Conservation (phyloP, 352 stramenopile species). For the Globisporangium viniferum region DNA sequence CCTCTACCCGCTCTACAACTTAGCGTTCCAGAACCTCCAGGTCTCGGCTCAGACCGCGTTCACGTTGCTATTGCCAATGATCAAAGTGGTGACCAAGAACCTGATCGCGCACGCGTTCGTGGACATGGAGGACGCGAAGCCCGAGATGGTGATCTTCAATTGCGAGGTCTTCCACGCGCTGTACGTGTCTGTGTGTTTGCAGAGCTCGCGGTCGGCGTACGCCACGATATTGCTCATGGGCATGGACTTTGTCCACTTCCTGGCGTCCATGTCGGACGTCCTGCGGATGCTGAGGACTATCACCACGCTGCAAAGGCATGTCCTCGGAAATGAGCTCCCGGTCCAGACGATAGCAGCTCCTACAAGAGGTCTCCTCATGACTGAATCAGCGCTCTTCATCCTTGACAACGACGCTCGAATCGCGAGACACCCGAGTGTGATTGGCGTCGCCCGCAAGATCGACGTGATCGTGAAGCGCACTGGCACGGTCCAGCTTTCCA, state of each 20-base stretch:
- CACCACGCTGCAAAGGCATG: neutral
- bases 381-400: neutral
- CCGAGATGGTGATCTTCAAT: slow-evolving; percentile 28
- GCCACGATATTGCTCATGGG: slow-evolving; percentile 10
- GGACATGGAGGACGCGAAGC: slow-evolving; percentile 22
- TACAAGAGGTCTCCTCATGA: neutral
- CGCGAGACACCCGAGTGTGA: neutral
- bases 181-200: slow-evolving; percentile 27
- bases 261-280: neutral
- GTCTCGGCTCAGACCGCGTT: slow-evolving; percentile 13
- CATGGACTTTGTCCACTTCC: neutral
- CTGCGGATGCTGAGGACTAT: neutral
- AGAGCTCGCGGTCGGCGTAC: slow-evolving; percentile 17
- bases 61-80: slow-evolving; percentile 14
- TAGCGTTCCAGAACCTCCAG: slow-evolving; percentile 17
- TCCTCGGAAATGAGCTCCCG: neutral
- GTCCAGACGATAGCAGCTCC: neutral
- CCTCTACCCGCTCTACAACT: slow-evolving; percentile 26
- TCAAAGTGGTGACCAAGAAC: slow-evolving; percentile 26
- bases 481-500: neutral
- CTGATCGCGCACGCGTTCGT: slow-evolving; percentile 21
- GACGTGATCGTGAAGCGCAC: neutral
- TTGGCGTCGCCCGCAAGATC: neutral
- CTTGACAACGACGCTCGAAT: neutral
- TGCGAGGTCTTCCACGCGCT: slow-evolving; percentile 25